A percentile compares a stretch with the other conserved stretches of the same genome.
Conservation (phyloP, 2,329 filamentous ascomycete genomes). For the Aspergillus caelatus region DNA sequence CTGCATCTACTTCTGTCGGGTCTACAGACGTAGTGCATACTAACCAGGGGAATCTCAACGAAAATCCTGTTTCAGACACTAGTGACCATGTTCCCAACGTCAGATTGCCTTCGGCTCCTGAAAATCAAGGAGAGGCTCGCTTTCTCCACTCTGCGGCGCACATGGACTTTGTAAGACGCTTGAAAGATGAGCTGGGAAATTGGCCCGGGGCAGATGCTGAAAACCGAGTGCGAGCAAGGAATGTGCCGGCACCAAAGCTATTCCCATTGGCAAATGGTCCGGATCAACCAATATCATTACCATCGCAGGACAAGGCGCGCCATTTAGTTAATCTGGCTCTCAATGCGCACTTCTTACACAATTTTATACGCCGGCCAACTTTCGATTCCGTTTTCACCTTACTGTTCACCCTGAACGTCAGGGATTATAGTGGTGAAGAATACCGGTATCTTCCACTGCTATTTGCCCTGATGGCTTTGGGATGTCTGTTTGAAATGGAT, state of each 20-base stretch:
- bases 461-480: constrained; percentile 14
- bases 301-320: not conserved
- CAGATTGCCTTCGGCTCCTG: not conserved
- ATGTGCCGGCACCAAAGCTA: not conserved
- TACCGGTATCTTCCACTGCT: constrained; percentile 8
- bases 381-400: constrained; percentile 13
- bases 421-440: constrained; percentile 11
- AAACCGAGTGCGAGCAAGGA: not conserved
- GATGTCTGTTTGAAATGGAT: constrained; percentile 6
- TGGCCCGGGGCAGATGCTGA: constrained; percentile 1
- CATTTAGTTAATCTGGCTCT: constrained; percentile 10
- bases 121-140: not conserved
- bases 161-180: not conserved
- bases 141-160: not conserved
- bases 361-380: constrained; percentile 11
- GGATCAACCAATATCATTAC: not conserved
- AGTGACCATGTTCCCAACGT: not conserved
- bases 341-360: constrained; percentile 13
- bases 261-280: not conserved
- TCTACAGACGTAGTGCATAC: not conserved
- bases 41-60: not conserved
- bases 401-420: constrained; percentile 11
- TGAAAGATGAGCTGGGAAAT: constrained; percentile 1
- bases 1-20: not conserved
- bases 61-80: too few relatives aligned